Evolutionary conservation across 495 filamentous ascomycete species (phyloP).

Genomic region (Podospora australis): DNA sequence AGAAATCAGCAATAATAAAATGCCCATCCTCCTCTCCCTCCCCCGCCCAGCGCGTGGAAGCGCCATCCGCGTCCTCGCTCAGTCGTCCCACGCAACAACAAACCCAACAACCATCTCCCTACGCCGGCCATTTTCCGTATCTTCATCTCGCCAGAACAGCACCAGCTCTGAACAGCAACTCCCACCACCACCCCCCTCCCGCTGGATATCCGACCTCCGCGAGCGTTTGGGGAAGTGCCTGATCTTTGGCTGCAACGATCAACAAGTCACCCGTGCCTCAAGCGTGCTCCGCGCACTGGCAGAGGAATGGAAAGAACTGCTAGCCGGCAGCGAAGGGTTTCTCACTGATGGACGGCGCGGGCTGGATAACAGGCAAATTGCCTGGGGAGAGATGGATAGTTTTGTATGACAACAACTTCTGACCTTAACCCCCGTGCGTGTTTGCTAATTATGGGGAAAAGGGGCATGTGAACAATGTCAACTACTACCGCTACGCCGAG

Average conservation of each 20-base stretch:
- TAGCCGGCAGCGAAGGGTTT: conserved; percentile 77
- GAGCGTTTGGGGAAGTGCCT: conserved; percentile 76
- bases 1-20: too few relatives aligned
- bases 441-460: conserved; percentile 12
- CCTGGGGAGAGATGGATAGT: conserved; percentile 83
- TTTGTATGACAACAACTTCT: conserved; percentile 35
- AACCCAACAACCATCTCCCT: background rate
- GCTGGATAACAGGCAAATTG: conserved; percentile 64
- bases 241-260: conserved; percentile 59
- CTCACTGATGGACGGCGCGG: conserved; percentile 61
- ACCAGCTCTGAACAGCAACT: conserved; percentile 6
- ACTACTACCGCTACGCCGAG: conserved; percentile 80
- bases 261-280: conserved; percentile 57
- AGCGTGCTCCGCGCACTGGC: conserved; percentile 55
- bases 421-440: background rate
- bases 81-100: background rate
- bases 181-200: conserved; percentile 29
- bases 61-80: too few relatives aligned
- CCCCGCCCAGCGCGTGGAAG: too few relatives aligned
- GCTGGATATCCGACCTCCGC: conserved; percentile 75
- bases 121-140: too few relatives aligned
- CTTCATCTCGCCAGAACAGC: background rate
- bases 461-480: conserved; percentile 76
- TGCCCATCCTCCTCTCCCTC: too few relatives aligned
- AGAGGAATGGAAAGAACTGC: conserved; percentile 68